Percentiles rank a stretch among this genome's conserved stretches.
phyloP scores from a whole-genome alignment of 306 rosid genomes.

The Begonia fuchsioides region DNA sequence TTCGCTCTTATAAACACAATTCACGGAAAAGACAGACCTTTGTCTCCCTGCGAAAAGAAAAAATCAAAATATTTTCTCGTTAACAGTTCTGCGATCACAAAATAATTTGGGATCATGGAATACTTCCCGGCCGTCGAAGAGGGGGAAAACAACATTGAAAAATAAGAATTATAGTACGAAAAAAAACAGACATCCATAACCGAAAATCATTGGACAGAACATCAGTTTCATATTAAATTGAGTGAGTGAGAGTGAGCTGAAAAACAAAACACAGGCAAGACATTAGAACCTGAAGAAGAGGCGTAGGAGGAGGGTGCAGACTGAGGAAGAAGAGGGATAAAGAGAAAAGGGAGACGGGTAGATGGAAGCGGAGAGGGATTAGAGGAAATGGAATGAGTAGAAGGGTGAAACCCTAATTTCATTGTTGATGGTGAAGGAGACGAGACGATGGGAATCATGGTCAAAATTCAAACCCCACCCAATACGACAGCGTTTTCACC shows the following conservation, averaged over 20 bases:
- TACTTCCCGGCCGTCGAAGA: no score
- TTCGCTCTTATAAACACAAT: constrained; percentile 24
- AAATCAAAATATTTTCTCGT: not conserved
- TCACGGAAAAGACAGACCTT: constrained; percentile 18
- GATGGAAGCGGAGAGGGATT: not conserved
- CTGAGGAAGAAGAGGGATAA: not conserved
- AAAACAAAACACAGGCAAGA: no score
- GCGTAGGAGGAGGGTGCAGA: not conserved
- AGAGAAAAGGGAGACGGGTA: not conserved
- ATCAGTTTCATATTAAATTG: no score
- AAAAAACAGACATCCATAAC: no score
- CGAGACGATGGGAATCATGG: not conserved
- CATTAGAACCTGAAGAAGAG: not conserved
- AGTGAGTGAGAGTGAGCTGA: no score
- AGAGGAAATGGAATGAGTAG: not conserved
- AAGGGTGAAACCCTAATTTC: not conserved
- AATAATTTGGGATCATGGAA: no score
- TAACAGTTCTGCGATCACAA: no score
- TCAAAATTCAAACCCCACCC: not conserved
- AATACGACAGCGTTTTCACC: no score
- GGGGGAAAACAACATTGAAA: no score
- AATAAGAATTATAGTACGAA: no score
- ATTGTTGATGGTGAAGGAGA: not conserved
- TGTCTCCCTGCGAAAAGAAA: constrained; percentile 25
- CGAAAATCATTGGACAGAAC: no score